A percentile compares a stretch with the other conserved stretches of the same genome.
These are phyloP conservation scores for Polygonum maritimum DNA, from an alignment of 148 eudicot species.

Conservation along the genomic window DNA sequence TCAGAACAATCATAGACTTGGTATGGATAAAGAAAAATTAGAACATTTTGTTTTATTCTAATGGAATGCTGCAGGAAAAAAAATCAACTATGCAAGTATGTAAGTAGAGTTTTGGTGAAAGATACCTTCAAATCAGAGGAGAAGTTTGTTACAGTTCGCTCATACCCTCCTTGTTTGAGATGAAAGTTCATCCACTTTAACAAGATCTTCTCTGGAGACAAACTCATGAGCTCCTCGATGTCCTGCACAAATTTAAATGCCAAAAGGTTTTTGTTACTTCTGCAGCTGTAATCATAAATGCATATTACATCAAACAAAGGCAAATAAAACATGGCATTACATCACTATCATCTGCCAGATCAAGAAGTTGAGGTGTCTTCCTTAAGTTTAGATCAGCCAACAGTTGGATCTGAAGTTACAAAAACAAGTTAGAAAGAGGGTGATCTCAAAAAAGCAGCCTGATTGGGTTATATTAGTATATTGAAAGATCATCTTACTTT, in stretches of 20 bases:
- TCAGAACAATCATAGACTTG: not conserved
- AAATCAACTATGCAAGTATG: not conserved
- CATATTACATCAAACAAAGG: not conserved
- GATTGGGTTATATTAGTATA: not conserved
- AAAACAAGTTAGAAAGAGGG: not conserved
- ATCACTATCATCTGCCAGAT: conserved; percentile 11
- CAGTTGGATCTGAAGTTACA: conserved; percentile 9
- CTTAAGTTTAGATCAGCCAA: conserved; percentile 10
- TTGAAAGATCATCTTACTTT: not conserved
- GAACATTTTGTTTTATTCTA: not conserved
- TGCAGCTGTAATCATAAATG: not conserved
- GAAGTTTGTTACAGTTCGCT: conserved; percentile 66
- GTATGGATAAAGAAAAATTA: not conserved
- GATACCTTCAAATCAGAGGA: conserved; percentile 88
- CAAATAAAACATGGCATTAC: not conserved
- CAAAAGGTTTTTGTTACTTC: not conserved
- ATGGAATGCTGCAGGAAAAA: not conserved
- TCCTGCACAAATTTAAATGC: conserved; percentile 38
- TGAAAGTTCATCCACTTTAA: conserved; percentile 98
- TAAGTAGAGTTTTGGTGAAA: not conserved
- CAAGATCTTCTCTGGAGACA: conserved; percentile 87
- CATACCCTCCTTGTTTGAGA: conserved; percentile 81
- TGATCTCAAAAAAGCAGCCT: too few relatives aligned
- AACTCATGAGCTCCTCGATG: conserved; percentile 83
- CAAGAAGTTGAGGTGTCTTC: conserved; percentile 14